Evolutionary conservation across 345 rosid species (phyloP).

Genomic region (Erodium maritimum): DNA sequence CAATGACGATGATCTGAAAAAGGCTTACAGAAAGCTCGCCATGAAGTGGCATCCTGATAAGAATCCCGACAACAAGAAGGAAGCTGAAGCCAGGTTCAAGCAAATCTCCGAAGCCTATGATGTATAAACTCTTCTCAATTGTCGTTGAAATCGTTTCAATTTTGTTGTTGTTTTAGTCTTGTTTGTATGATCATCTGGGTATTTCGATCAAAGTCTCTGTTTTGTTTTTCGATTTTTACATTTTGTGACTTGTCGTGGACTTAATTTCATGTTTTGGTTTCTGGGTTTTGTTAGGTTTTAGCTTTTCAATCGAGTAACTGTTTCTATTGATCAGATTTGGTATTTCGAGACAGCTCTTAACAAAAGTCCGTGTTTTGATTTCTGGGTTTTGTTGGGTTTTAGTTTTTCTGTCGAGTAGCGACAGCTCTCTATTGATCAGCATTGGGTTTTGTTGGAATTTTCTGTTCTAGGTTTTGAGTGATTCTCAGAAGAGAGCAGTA

Average conservation of each 20-base stretch:
- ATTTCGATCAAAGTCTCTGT: too few relatives aligned
- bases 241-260: too few relatives aligned
- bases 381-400: neutral
- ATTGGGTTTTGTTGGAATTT: neutral
- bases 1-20: conserved; percentile 53
- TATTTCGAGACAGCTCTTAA: neutral
- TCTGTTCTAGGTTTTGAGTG: conserved; percentile 52
- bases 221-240: too few relatives aligned
- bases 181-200: too few relatives aligned
- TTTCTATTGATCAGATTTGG: too few relatives aligned
- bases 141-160: neutral
- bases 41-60: conserved; percentile 47
- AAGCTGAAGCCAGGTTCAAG: conserved; percentile 62
- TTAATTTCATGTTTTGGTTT: too few relatives aligned
- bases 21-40: conserved; percentile 46
- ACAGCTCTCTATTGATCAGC: neutral
- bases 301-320: too few relatives aligned
- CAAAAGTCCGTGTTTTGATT: neutral
- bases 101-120: conserved; percentile 69
- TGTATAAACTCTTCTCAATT: conserved; percentile 14
- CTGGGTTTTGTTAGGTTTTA: too few relatives aligned
- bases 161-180: neutral
- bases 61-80: conserved; percentile 44
- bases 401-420: neutral
- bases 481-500: conserved; percentile 64